Conservation (phyloP, 805 yeast species). For the Schizosaccharomyces lindneri region DNA sequence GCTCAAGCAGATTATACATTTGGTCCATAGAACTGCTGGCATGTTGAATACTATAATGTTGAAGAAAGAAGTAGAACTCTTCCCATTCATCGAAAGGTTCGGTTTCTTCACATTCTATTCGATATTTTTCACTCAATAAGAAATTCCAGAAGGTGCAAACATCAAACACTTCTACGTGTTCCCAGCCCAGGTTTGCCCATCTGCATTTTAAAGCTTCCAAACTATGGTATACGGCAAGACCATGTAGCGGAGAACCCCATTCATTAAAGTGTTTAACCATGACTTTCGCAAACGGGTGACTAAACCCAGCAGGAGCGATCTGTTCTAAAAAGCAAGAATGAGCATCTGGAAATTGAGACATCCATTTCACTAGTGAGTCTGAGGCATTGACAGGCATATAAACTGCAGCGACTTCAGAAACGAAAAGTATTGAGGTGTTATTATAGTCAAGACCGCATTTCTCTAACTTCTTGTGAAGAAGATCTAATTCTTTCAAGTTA, state of each 20-base stretch:
- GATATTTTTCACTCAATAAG: conserved; percentile 17
- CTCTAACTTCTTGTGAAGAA: conserved; percentile 10
- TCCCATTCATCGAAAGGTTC: conserved; percentile 71
- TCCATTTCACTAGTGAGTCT: conserved; percentile 28
- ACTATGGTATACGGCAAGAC: conserved; percentile 33
- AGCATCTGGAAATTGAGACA: conserved; percentile 20
- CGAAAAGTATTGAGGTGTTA: conserved; percentile 21
- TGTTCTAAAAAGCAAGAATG: conserved; percentile 31
- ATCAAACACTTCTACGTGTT: conserved; percentile 17
- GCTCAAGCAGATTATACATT: neutral
- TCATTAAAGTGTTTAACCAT: conserved; percentile 51
- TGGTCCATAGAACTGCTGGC: neutral
- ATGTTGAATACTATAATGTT: conserved; percentile 25
- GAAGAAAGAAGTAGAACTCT: conserved; percentile 50
- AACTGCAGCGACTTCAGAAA: conserved; percentile 66
- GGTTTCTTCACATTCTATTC: conserved; percentile 20
- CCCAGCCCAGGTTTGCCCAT: conserved; percentile 24
- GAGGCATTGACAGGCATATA: conserved; percentile 50
- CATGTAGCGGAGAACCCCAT: conserved; percentile 40
- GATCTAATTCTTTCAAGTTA: conserved; percentile 28
- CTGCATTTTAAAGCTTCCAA: conserved; percentile 25
- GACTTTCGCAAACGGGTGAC: conserved; percentile 45
- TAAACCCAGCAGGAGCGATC: conserved; percentile 34
- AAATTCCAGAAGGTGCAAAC: conserved; percentile 33
- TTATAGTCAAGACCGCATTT: conserved; percentile 5